Evolutionary conservation across 164 flowering plant species (phyloP).

Genomic region (Stephania yunnanensis): DNA sequence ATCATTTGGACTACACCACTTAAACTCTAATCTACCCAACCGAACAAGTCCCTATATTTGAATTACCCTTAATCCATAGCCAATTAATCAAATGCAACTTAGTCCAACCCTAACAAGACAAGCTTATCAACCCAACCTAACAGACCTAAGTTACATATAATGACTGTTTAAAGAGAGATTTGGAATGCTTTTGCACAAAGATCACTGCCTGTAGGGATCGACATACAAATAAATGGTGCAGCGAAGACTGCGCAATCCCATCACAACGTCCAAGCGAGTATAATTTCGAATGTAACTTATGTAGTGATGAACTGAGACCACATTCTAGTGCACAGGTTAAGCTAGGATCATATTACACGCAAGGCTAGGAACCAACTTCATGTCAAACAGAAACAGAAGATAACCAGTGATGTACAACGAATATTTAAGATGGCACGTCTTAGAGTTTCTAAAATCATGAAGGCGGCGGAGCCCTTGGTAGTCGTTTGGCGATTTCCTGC

Average conservation of each 20-base stretch:
- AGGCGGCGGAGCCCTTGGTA: conserved; percentile 49
- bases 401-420: background rate
- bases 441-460: conserved; percentile 27
- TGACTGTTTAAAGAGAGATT: too few relatives aligned
- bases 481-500: conserved; percentile 94
- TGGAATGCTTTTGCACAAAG: background rate
- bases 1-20: too few relatives aligned
- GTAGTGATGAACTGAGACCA: background rate
- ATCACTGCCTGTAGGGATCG: background rate
- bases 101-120: too few relatives aligned
- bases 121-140: too few relatives aligned
- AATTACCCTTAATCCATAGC: too few relatives aligned
- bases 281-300: background rate
- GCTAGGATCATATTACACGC: background rate
- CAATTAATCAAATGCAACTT: too few relatives aligned
- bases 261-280: background rate
- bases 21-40: too few relatives aligned
- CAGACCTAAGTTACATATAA: too few relatives aligned
- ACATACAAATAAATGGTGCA: too few relatives aligned
- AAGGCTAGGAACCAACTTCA: background rate
- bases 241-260: background rate
- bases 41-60: too few relatives aligned
- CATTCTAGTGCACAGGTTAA: background rate
- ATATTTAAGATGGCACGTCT: background rate
- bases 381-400: background rate